A percentile compares a stretch with the other conserved stretches of the same genome.
These are phyloP conservation scores for Teratosphaeria pseudoeucalypti DNA, from an alignment of 2,329 filamentous ascomycete genomes.

Conservation along the genomic window DNA sequence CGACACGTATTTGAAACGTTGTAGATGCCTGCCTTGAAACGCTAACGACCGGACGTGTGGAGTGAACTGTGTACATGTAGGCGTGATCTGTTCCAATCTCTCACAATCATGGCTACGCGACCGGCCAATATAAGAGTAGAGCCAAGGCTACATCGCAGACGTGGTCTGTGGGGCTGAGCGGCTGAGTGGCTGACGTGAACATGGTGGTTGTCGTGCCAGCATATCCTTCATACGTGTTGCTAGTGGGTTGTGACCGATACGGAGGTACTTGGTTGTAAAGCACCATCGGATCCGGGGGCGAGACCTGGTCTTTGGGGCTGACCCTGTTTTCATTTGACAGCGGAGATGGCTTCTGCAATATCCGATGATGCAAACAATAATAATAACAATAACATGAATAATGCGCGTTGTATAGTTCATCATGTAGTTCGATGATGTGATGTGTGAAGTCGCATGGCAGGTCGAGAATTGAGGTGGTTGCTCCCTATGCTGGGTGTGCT, in stretches of 20 bases:
- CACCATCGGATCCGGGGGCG: no score
- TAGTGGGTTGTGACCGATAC: background rate
- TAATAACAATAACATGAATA: no score
- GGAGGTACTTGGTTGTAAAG: no score
- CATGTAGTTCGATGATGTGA: no score
- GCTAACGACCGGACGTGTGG: background rate
- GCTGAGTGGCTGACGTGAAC: no score
- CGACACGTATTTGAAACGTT: background rate
- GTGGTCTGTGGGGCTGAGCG: no score
- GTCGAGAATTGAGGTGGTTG: background rate
- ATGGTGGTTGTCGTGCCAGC: no score
- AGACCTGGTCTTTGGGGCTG: background rate
- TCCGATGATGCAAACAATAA: background rate
- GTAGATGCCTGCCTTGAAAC: background rate
- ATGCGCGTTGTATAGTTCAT: no score
- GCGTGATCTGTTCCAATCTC: background rate
- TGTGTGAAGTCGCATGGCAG: background rate
- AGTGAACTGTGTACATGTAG: background rate
- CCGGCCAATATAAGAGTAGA: background rate
- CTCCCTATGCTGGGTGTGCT: background rate
- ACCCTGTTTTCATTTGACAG: background rate
- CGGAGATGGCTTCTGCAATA: background rate
- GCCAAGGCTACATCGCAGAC: background rate
- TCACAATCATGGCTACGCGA: background rate
- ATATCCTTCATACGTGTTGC: background rate